Base-by-base conservation (phyloP, 257 asterid species). In the Gentiana dahurica region DNA sequence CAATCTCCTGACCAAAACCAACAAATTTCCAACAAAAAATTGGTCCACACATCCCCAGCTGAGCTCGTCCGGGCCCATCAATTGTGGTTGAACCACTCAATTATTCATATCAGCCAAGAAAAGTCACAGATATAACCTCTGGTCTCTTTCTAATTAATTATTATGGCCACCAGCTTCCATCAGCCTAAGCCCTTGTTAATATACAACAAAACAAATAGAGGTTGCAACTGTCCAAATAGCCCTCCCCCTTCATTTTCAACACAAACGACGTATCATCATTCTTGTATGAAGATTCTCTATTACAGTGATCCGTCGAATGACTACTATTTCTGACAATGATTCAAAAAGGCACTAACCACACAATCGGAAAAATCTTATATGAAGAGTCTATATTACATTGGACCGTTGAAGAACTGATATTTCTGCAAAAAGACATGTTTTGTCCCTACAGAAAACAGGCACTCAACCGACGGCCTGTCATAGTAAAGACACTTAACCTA, bases 51-150 rank as follows among this genome's bases (percentile, higher is more conserved):
- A 37, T 8, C 32, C n/a, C 48, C 38, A 5, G 12, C 65, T 3
- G 15, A 3, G 6, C 62, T 33, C 54, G 54, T 65, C 43, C 55
- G 12, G 60, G 36, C 64, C 50, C 38, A 51, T 55, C 56, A 51
- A 50, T 61, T 15, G 24, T 82, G 85, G 80, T 74, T 75, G 89
- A 79, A 59, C 73, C 46, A 57, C 64, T 77, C 69, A 81, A 79
- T 85, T 65, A 75, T 81, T 76, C 65, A 63, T 54, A 66, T 65
- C 48, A 58, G 58, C 70, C 73, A 62, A 64, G 75, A 57, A 36
- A 71, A 41, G 46, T 5, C 6, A 10, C 9, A 5, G 65, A 66
- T 43, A 62, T 13, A 68, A 53, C 62, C 65, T 69, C 79, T 84
- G 79, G 70, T 78, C 65, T 8, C 51, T 59, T 55, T 36, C 44